A percentile compares a stretch with the other conserved stretches of the same genome.
phyloP scores from a whole-genome alignment of 31 red algal genomes.

The Asparagopsis taxiformis region DNA sequence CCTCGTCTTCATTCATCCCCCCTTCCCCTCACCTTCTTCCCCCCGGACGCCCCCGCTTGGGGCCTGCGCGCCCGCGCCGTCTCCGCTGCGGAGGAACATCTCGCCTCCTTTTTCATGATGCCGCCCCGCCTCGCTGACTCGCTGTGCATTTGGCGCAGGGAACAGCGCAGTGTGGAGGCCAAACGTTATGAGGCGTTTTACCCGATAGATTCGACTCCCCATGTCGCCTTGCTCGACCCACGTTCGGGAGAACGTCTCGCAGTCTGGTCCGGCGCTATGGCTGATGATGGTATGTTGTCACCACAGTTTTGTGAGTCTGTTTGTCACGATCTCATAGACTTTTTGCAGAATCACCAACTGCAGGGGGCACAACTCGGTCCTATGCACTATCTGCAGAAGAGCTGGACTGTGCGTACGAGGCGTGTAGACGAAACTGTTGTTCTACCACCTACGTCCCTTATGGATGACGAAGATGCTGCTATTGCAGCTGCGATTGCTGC shows the following conservation, averaged over 20 bases:
- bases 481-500: slow-evolving; percentile 50
- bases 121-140: slow-evolving; percentile 2
- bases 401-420: slow-evolving; percentile 44
- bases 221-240: slow-evolving; percentile 58
- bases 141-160: slow-evolving; percentile 36
- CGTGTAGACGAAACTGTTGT: background rate
- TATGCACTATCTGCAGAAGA: slow-evolving; percentile 20
- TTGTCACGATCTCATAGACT: slow-evolving; percentile 6
- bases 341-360: slow-evolving; percentile 32
- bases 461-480: slow-evolving; percentile 59
- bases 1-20: slow-evolving; percentile 29
- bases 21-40: background rate
- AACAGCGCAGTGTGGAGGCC: slow-evolving; percentile 11
- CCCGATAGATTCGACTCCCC: slow-evolving; percentile 34
- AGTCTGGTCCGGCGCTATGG: slow-evolving; percentile 44
- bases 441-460: slow-evolving; percentile 18
- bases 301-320: slow-evolving; percentile 11
- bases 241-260: slow-evolving; percentile 60
- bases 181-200: slow-evolving; percentile 43
- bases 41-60: slow-evolving; percentile 21
- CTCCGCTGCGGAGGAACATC: slow-evolving; percentile 22
- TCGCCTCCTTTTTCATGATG: background rate
- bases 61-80: slow-evolving; percentile 1
- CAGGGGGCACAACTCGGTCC: slow-evolving; percentile 28
- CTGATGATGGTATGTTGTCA: background rate